A percentile compares a stretch with the other conserved stretches of the same genome.
phyloP scores from a whole-genome alignment of 2,329 filamentous ascomycete genomes.

The Xenosphaeropsis pyriputrescens region DNA sequence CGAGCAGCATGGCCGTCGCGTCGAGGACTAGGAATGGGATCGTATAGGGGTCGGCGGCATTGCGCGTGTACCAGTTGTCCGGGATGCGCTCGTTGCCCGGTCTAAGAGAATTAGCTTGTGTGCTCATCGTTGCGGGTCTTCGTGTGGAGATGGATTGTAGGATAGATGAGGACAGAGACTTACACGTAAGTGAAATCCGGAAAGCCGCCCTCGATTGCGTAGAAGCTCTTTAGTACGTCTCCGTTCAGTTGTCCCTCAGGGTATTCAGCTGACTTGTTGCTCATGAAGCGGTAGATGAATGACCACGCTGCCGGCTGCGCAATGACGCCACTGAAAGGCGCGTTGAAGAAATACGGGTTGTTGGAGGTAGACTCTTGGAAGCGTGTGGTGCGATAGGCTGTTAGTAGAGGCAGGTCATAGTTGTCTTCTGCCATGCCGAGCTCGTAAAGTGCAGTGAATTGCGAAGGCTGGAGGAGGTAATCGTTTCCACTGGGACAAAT shows the following conservation, averaged over 20 bases:
- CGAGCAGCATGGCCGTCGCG: background rate
- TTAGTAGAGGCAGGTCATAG: slow-evolving; percentile 33
- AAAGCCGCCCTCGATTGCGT: no score
- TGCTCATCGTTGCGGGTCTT: no score
- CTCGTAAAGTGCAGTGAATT: slow-evolving; percentile 4
- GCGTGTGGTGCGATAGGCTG: background rate
- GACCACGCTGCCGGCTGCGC: slow-evolving; percentile 31
- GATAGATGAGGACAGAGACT: no score
- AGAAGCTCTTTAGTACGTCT: background rate
- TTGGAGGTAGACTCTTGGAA: slow-evolving; percentile 26
- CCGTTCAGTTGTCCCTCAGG: slow-evolving; percentile 9
- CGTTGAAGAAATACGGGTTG: slow-evolving; percentile 36
- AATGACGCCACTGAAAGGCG: slow-evolving; percentile 32
- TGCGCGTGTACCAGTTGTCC: slow-evolving; percentile 1
- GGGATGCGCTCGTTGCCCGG: slow-evolving; percentile 3
- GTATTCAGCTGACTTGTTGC: slow-evolving; percentile 27
- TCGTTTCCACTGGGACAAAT: slow-evolving; percentile 6
- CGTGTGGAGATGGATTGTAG: no score
- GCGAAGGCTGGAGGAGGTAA: slow-evolving; percentile 4
- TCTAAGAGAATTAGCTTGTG: background rate
- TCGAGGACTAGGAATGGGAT: background rate
- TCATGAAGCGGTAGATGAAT: slow-evolving; percentile 26
- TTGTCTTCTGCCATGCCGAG: slow-evolving; percentile 27
- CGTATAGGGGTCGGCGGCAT: background rate
- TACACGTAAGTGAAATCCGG: no score